These are phyloP conservation scores for Dryas alaskensis DNA, from an alignment of 306 rosid species.

Conservation along the genomic window DNA sequence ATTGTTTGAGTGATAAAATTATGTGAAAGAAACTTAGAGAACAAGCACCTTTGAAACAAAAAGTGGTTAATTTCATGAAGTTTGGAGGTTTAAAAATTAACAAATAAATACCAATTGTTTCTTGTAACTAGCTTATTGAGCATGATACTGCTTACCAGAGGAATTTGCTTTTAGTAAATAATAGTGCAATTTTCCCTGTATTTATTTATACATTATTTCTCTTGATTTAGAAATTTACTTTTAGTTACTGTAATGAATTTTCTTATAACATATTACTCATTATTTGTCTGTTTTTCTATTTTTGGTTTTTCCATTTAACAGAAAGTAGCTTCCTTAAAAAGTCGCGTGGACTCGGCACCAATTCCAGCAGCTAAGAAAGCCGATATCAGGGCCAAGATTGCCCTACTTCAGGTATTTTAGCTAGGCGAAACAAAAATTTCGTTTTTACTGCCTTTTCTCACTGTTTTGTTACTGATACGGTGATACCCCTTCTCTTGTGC, in stretches of 20 bases:
- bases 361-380: slow-evolving; percentile 90
- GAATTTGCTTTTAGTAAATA: background rate
- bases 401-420: slow-evolving; percentile 61
- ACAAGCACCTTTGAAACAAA: background rate
- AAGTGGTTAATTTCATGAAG: background rate
- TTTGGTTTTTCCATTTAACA: slow-evolving; percentile 24
- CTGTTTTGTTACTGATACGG: slow-evolving; percentile 4
- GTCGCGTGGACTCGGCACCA: slow-evolving; percentile 67
- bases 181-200: background rate
- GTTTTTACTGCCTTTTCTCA: background rate
- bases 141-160: too few relatives aligned
- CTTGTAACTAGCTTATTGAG: background rate
- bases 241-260: background rate
- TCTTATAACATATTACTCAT: background rate
- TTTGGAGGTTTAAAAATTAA: background rate
- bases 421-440: background rate
- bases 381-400: slow-evolving; percentile 68
- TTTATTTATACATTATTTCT: background rate
- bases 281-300: background rate
- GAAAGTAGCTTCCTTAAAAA: slow-evolving; percentile 77
- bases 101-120: background rate
- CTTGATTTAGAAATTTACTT: background rate
- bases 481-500: background rate
- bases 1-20: too few relatives aligned
- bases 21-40: background rate